These are phyloP conservation scores for Aspergillus haitiensis DNA, from an alignment of 495 filamentous ascomycete species.

Conservation along the genomic window DNA sequence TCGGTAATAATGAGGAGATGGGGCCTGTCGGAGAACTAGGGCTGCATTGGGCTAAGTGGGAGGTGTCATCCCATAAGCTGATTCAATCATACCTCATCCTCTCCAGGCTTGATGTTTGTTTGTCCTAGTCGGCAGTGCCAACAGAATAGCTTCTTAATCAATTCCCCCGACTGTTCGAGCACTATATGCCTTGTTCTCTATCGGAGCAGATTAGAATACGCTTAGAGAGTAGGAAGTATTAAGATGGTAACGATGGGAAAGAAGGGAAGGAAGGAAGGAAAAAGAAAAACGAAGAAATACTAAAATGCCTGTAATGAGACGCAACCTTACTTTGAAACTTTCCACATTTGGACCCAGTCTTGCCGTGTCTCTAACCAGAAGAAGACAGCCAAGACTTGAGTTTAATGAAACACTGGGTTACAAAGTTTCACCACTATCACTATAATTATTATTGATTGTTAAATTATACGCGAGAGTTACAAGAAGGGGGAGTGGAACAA, in stretches of 20 bases:
- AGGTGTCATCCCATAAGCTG: conserved; percentile 1
- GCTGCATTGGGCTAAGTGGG: not conserved
- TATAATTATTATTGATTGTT: conserved; percentile 3
- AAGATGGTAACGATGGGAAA: not conserved
- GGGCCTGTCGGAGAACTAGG: not conserved
- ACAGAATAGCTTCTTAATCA: too few species aligned
- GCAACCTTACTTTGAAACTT: conserved; percentile 3
- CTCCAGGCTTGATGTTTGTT: not conserved
- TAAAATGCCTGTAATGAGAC: conserved; percentile 3
- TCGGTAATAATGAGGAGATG: not conserved
- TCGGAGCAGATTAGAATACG: too few species aligned
- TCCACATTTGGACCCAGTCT: conserved; percentile 1
- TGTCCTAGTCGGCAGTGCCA: too few species aligned
- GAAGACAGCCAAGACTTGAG: conserved; percentile 20
- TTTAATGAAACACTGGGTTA: conserved; percentile 23
- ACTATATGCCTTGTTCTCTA: too few species aligned
- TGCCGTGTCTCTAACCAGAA: conserved; percentile 10
- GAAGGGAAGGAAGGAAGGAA: not conserved
- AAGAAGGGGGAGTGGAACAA: not conserved
- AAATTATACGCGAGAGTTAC: not conserved
- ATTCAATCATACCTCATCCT: not conserved
- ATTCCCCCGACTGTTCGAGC: too few species aligned
- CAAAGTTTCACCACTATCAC: conserved; percentile 15
- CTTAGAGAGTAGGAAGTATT: too few species aligned
- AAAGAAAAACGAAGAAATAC: too few species aligned